These are phyloP conservation scores for Coemansia sp. DNA, from an alignment of 192 early-diverging fungal genomes.

Conservation along the genomic window DNA sequence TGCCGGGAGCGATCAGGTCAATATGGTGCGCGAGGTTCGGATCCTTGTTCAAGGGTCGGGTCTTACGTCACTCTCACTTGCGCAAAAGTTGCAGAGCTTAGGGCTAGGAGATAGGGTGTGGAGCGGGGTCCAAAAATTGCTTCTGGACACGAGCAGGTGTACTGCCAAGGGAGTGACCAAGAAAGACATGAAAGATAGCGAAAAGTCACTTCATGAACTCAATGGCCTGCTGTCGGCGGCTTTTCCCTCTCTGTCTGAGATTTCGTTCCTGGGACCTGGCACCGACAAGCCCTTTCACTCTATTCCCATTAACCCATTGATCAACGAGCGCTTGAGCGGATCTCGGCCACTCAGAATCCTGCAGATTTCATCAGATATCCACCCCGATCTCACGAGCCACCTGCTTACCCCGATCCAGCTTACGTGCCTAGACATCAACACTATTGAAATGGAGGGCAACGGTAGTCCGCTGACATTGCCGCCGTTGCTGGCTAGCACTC, in stretches of 20 bases:
- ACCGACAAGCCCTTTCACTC: background rate
- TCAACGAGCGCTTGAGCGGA: conserved; percentile 13
- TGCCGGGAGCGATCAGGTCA: background rate
- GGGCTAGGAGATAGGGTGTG: conserved; percentile 1
- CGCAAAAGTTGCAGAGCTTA: background rate
- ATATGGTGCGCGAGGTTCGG: conserved; percentile 3
- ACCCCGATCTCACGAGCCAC: background rate
- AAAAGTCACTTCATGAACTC: background rate
- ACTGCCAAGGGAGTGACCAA: background rate
- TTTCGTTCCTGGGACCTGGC: conserved; percentile 3
- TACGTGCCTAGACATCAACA: background rate
- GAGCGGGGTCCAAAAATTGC: background rate
- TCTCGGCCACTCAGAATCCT: background rate
- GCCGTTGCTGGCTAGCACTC: background rate
- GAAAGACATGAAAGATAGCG: background rate
- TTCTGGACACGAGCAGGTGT: background rate
- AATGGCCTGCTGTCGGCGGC: background rate
- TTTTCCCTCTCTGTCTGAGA: conserved; percentile 10
- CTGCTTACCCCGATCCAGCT: background rate
- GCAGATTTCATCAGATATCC: background rate
- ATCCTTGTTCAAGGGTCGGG: background rate
- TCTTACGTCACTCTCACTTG: background rate
- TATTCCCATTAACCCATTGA: conserved; percentile 7
- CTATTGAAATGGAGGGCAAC: background rate
- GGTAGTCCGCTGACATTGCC: background rate